phyloP scores from a whole-genome alignment of 225 moss, liverwort and hornwort genomes.

The Polytrichum formosum region DNA sequence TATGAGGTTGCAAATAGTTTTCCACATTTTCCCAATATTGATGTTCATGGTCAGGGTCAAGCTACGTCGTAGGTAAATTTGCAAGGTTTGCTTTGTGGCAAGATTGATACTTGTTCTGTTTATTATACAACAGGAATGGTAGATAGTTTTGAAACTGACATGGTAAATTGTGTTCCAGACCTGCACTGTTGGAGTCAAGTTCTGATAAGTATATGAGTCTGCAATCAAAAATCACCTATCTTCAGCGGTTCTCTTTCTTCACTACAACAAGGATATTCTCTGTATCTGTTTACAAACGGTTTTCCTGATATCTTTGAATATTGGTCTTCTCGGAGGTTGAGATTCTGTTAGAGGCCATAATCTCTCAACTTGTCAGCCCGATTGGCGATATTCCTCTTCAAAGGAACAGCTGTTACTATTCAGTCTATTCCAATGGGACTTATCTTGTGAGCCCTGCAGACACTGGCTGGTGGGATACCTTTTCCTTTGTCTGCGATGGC shows the following conservation, averaged over 20 bases:
- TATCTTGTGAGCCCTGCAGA: conserved; percentile 19
- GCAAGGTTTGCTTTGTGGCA: too few species aligned
- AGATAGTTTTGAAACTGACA: too few species aligned
- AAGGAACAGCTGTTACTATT: conserved; percentile 26
- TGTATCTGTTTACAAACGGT: background rate
- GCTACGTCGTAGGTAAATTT: too few species aligned
- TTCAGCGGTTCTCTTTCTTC: conserved; percentile 1
- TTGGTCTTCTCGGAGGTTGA: background rate
- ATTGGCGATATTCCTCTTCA: conserved; percentile 36
- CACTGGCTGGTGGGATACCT: conserved; percentile 12
- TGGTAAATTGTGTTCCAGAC: too few species aligned
- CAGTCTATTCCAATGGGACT: conserved; percentile 32
- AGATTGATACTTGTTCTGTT: too few species aligned
- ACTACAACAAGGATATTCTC: background rate
- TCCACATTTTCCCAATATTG: too few species aligned
- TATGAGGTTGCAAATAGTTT: too few species aligned
- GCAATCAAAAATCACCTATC: background rate
- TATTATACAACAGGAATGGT: too few species aligned
- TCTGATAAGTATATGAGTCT: background rate
- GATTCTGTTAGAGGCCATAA: background rate
- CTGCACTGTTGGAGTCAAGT: background rate
- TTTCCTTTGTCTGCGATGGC: conserved; percentile 27
- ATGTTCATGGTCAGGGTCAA: too few species aligned
- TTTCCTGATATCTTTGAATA: background rate
- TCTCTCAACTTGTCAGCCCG: background rate